Evolutionary conservation across 345 rosid genomes (phyloP), one percentile per base, ranked within the genome.

Genomic region (Viola odorata): DNA sequence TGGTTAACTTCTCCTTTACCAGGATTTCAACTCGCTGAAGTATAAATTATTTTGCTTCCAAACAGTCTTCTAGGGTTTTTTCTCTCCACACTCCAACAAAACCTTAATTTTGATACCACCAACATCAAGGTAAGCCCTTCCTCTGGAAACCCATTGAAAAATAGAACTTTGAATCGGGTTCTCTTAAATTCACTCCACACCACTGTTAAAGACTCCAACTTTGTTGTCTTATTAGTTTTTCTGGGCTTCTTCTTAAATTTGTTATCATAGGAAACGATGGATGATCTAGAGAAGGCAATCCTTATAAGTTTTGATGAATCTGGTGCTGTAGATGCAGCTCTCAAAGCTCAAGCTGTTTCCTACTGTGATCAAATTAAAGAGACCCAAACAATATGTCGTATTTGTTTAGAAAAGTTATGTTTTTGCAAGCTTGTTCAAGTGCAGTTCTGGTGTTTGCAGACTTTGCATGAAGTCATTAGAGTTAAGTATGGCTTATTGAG

Each of bases 381-480:
- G 5, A 62, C 69, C 39, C 79, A 82, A 4, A 68, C 83, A 4
- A 69, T 86, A 7, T 83, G 85, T 54, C 69, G 83, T 40, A 66
- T 84, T 14, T 89, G 96, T 61, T 70, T 94, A 10, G 91, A 89
- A 72, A 94, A 86, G 74, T 70, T 94, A 60, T 70, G 81, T 50
- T 73, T 78, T 64, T 94, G 79, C 71, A 77, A 64, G 55, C 75
- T 83, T 36, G 81, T 74, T 14, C 87, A 85, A 66, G 96, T 92
- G 57, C 97, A 86, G 85, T 94, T 94, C 74, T 94, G 99, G 99
- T 87, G 96, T 55, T 75, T 94, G 55, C 99, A 94, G 80, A 82
- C 91, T 64, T 63, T 89, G 37, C 86, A 86, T 10, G 97, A 94
- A 44, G 89, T 88, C 11, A 66, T 88, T 36, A 75, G 73, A 54